A percentile compares a stretch with the other conserved stretches of the same genome.
These are phyloP conservation scores for Globisporangium rhizosaccharum DNA, from an alignment of 352 stramenopile species.

Conservation along the genomic window DNA sequence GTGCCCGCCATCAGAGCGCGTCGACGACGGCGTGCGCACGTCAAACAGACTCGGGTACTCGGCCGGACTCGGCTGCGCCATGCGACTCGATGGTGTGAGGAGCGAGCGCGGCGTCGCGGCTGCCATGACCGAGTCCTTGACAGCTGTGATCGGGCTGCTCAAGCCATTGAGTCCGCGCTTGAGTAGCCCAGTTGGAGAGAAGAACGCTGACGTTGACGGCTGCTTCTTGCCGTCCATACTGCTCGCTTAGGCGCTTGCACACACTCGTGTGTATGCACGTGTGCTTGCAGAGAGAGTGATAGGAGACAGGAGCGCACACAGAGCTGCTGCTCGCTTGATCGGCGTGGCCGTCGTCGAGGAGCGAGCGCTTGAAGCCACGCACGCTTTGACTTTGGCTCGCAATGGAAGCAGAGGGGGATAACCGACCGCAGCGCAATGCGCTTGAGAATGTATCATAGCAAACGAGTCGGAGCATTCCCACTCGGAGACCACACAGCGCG, in stretches of 20 bases:
- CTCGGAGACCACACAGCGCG: too few relatives aligned
- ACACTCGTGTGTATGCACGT: background rate
- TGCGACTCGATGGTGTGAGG: slow-evolving; percentile 24
- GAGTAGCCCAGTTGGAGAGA: slow-evolving; percentile 53
- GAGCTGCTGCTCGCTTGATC: too few relatives aligned
- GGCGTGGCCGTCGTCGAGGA: too few relatives aligned
- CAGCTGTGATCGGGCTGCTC: slow-evolving; percentile 49
- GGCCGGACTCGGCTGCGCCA: slow-evolving; percentile 35
- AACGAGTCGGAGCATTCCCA: too few relatives aligned
- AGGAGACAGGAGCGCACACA: too few relatives aligned
- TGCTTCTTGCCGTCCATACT: slow-evolving; percentile 32
- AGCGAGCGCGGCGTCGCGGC: slow-evolving; percentile 40
- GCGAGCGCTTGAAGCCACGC: too few relatives aligned
- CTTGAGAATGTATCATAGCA: too few relatives aligned
- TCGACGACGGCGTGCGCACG: slow-evolving; percentile 42
- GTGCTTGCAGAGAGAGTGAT: background rate
- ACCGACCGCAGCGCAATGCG: too few relatives aligned
- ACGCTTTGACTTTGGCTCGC: too few relatives aligned
- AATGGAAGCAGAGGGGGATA: too few relatives aligned
- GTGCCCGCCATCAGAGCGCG: slow-evolving; percentile 24
- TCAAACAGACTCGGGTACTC: slow-evolving; percentile 79
- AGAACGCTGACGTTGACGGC: slow-evolving; percentile 16
- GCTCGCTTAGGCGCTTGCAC: background rate
- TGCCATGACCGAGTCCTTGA: slow-evolving; percentile 57
- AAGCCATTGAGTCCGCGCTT: slow-evolving; percentile 65